Evolutionary conservation across 1,284 basidiomycete species (phyloP).

Genomic region (Leccinum pachyderme): DNA sequence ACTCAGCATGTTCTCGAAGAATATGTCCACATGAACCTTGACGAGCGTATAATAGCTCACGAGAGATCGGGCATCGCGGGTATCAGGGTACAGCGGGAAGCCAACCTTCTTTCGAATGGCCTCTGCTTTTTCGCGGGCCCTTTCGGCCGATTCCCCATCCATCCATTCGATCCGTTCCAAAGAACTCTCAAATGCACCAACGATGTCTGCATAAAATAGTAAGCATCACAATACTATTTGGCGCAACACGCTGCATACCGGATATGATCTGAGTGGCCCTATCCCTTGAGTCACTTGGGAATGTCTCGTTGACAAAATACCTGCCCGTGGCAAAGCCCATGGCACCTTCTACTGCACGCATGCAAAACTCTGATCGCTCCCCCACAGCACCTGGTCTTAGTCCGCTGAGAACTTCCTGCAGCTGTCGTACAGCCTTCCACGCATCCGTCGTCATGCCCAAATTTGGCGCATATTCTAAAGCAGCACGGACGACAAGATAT

Average conservation of each 20-base stretch:
- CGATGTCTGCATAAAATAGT: conserved; percentile 55
- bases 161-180: conserved; percentile 86
- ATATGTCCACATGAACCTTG: conserved; percentile 63
- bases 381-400: conserved; percentile 86
- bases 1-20: conserved; percentile 83
- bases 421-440: conserved; percentile 68
- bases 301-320: conserved; percentile 87
- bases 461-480: conserved; percentile 63
- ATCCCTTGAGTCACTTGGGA: conserved; percentile 76
- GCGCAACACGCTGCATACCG: conserved; percentile 40
- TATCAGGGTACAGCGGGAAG: conserved; percentile 86
- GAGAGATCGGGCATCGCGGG: conserved; percentile 68
- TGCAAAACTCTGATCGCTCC: conserved; percentile 79
- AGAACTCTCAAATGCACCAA: conserved; percentile 81
- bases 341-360: conserved; percentile 58
- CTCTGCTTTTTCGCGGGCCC: conserved; percentile 87
- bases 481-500: conserved; percentile 78
- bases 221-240: background rate
- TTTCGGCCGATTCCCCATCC: conserved; percentile 80
- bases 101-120: conserved; percentile 84
- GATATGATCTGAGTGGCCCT: conserved; percentile 85
- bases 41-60: conserved; percentile 74
- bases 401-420: conserved; percentile 75
- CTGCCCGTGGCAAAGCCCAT: conserved; percentile 76
- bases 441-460: conserved; percentile 74